A percentile compares a stretch with the other conserved stretches of the same genome.
These are phyloP conservation scores for Fusarium solani-melongenae DNA, from an alignment of 2,329 filamentous ascomycete genomes.

Conservation along the genomic window DNA sequence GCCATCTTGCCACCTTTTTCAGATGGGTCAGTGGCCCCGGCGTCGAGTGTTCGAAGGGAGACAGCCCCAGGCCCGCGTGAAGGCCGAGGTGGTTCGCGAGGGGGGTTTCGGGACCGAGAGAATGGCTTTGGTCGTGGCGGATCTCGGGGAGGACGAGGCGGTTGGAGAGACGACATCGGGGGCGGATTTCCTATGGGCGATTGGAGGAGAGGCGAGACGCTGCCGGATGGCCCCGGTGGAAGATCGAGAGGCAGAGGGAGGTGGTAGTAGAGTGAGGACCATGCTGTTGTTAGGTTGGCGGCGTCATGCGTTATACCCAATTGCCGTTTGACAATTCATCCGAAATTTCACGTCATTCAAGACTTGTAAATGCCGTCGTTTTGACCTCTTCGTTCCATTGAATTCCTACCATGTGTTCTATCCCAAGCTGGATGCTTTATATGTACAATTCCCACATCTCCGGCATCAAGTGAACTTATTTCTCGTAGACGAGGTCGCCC, in stretches of 20 bases:
- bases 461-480: conserved; percentile 57
- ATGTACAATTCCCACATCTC: conserved; percentile 54
- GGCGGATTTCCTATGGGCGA: conserved; percentile 63
- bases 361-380: conserved; percentile 3
- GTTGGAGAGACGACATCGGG: conserved; percentile 53
- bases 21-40: conserved; percentile 78
- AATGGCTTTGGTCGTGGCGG: conserved; percentile 48
- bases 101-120: conserved; percentile 40
- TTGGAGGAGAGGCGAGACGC: conserved; percentile 73
- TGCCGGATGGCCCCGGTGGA: conserved; percentile 63
- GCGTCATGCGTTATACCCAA: conserved; percentile 45
- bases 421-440: conserved; percentile 44
- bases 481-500: conserved; percentile 87
- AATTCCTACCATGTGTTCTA: conserved; percentile 41
- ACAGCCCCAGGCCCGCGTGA: conserved; percentile 32
- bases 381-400: conserved; percentile 32
- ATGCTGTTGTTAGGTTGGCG: conserved; percentile 8
- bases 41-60: conserved; percentile 53
- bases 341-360: conserved; percentile 15
- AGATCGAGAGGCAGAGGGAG: conserved; percentile 44
- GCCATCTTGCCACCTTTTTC: conserved; percentile 80
- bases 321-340: conserved; percentile 4
- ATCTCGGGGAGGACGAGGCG: conserved; percentile 51
- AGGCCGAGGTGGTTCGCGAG: conserved; percentile 38
- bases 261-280: conserved; percentile 37